Evolutionary conservation across 805 yeast genomes (phyloP).

Genomic region (Yamadazyma paraphyllophila): DNA sequence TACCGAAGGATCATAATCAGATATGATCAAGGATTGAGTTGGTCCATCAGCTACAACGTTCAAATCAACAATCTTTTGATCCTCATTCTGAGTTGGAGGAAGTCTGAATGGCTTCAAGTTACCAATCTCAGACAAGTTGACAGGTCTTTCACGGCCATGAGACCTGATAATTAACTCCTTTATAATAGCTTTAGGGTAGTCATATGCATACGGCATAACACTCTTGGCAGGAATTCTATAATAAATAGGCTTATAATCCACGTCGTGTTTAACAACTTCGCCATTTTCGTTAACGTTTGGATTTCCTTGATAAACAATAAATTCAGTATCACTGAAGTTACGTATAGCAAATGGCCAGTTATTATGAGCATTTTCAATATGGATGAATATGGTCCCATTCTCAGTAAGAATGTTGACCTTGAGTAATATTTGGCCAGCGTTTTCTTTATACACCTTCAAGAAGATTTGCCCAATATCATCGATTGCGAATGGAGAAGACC

Average conservation of each 20-base stretch:
- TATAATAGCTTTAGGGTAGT: constrained; percentile 84
- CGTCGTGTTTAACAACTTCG: constrained; percentile 45
- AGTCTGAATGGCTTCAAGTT: constrained; percentile 81
- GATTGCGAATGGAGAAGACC: constrained; percentile 88
- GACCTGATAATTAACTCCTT: constrained; percentile 77
- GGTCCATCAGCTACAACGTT: constrained; percentile 97
- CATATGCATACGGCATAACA: constrained; percentile 99
- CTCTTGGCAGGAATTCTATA: constrained; percentile 84
- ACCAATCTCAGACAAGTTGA: constrained; percentile 92
- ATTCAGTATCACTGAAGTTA: constrained; percentile 85
- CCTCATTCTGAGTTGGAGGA: constrained; percentile 41
- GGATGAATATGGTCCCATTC: constrained; percentile 76
- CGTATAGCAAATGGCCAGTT: constrained; percentile 93
- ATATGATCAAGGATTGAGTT: constrained; percentile 79
- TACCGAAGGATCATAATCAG: constrained; percentile 74
- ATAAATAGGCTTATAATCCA: constrained; percentile 69
- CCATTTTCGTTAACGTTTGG: constrained; percentile 69
- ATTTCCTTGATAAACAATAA: constrained; percentile 81
- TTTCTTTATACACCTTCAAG: constrained; percentile 63
- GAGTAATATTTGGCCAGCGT: constrained; percentile 65
- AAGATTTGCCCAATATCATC: constrained; percentile 81
- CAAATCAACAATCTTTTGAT: constrained; percentile 65
- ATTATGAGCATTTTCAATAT: constrained; percentile 66
- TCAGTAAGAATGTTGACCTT: constrained; percentile 77
- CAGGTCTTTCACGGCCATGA: constrained; percentile 69